These are phyloP conservation scores for Cucumis hystrix DNA, from an alignment of 306 rosid species.

Conservation along the genomic window DNA sequence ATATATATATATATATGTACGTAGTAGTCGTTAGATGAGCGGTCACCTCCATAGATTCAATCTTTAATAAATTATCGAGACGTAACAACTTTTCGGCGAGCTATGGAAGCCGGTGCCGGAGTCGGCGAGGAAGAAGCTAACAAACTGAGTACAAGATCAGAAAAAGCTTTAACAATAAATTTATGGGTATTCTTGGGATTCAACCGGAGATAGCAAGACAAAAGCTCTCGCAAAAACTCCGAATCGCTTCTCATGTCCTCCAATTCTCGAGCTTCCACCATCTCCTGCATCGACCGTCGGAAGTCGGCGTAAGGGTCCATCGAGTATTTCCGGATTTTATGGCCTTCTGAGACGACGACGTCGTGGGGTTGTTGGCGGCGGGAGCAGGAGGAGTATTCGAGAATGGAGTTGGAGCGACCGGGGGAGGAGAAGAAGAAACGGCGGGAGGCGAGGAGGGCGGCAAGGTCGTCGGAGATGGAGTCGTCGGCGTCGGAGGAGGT, in stretches of 20 bases:
- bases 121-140: background rate
- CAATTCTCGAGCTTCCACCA: constrained; percentile 29
- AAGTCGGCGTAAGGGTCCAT: constrained; percentile 40
- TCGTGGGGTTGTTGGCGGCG: background rate
- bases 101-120: background rate
- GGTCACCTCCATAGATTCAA: no score
- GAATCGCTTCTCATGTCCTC: constrained; percentile 25
- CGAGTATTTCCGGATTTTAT: constrained; percentile 34
- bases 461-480: constrained; percentile 34
- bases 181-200: constrained; percentile 44
- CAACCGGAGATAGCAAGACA: constrained; percentile 40
- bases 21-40: no score
- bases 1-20: no score
- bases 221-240: constrained; percentile 45
- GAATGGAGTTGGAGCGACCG: constrained; percentile 72
- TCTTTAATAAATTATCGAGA: background rate
- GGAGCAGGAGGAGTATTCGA: constrained; percentile 21
- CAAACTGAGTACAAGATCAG: constrained; percentile 29
- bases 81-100: background rate
- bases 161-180: constrained; percentile 43
- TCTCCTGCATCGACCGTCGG: constrained; percentile 52
- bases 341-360: constrained; percentile 11
- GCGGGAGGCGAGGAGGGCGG: constrained; percentile 47
- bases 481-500: constrained; percentile 5
- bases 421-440: constrained; percentile 95